A percentile compares a stretch with the other conserved stretches of the same genome.
These are phyloP conservation scores for Phytopythium montanum DNA, from an alignment of 352 stramenopile genomes.

Conservation along the genomic window DNA sequence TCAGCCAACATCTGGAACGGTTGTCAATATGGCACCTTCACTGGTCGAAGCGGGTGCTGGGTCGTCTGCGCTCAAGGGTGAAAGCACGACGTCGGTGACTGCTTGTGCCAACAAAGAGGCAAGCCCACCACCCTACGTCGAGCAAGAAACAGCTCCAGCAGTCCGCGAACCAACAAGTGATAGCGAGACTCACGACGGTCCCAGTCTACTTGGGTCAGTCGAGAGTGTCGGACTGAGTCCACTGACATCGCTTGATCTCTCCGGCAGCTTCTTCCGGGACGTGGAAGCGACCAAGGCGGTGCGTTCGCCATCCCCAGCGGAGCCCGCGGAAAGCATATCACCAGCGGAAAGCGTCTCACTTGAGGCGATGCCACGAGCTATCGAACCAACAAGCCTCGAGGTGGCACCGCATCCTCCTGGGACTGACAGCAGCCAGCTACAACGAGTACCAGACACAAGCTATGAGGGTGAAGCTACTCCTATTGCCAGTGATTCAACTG, in stretches of 20 bases:
- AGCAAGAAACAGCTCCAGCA: too few relatives aligned
- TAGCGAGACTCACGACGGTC: not conserved
- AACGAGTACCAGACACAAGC: not conserved
- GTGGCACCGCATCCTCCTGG: not conserved
- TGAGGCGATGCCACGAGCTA: not conserved
- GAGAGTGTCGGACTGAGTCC: constrained; percentile 1
- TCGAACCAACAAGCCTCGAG: not conserved
- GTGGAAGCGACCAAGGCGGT: not conserved
- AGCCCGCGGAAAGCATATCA: not conserved
- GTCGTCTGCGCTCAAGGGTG: too few relatives aligned
- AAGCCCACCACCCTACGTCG: too few relatives aligned
- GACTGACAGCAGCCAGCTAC: not conserved
- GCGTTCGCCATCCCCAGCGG: constrained; percentile 1
- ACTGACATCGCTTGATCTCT: constrained; percentile 4
- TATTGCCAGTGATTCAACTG: not conserved
- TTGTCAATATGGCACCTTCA: not conserved
- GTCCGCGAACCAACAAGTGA: not conserved
- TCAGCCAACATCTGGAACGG: not conserved
- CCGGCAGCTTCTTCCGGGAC: not conserved
- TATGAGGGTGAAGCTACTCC: not conserved
- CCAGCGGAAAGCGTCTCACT: not conserved
- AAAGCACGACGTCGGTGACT: too few relatives aligned
- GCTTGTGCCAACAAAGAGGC: too few relatives aligned
- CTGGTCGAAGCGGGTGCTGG: too few relatives aligned
- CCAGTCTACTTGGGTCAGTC: not conserved